Base-by-base conservation (phyloP, 306 rosid species). In the cucumber (Cucumis sativus) region DNA sequence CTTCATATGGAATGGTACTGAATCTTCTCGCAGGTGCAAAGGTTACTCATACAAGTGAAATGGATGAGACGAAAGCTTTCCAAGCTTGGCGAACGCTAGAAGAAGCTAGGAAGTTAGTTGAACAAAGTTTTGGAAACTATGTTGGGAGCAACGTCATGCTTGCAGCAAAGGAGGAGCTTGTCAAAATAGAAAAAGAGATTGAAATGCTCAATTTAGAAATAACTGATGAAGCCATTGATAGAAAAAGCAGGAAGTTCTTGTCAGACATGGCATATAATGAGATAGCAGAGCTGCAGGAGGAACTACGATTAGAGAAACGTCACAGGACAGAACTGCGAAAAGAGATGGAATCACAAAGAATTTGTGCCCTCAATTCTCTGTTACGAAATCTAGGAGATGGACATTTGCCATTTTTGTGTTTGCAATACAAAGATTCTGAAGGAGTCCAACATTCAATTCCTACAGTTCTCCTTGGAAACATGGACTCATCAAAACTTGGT, bases 61-160 rank as follows among this genome's bases (percentile, higher is more conserved):
- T 85, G 72, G 87, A 81, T 76, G 94, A 84, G 75, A 75, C 12
- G 45, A 85, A 88, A 78, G 67, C 82, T 54, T 80, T 74, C 68
- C 65, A 67, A 74, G 74, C 91, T 20, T 89, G 96, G 60, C 87
- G 88, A 81, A 92, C 92, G 75, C 85, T 95, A 85, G 98, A 92
- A 61, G 98, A 95, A 83, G 98, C 97, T 82, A 92, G 96, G 88
- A 95, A 95, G 82, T 85, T 95, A 78, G 92, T 95, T 16, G 98
- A 95, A 90, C 96, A 89, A 77, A 95, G 98, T 86, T 95, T 95
- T 89, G 98, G 98, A 78, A 95, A 95, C 85, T 95, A 92, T 78
- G 93, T 95, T 68, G 84, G 98, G 83, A 92, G 97, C 89, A 95
- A 85, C 74, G 98, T 95, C 78, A 92, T 95, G 98, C 76, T 89